These are phyloP conservation scores for Aspergillus sp. DNA, from an alignment of 2,329 filamentous ascomycete species.

Conservation along the genomic window DNA sequence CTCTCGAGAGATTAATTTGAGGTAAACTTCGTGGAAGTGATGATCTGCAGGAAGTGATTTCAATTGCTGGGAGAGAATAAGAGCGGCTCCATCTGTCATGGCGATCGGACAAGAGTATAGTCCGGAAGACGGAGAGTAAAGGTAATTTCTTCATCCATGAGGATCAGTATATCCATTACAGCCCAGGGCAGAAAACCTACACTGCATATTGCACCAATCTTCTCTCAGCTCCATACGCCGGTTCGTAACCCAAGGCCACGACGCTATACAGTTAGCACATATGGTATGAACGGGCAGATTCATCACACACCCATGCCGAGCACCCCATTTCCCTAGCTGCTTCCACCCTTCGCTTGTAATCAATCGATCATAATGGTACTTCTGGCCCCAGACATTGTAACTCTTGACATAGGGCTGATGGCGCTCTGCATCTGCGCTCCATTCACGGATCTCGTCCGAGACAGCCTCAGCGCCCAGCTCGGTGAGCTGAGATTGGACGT, in stretches of 20 bases:
- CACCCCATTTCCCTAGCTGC: slow-evolving; percentile 34
- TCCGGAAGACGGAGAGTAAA: slow-evolving; percentile 61
- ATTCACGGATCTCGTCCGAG: slow-evolving; percentile 28
- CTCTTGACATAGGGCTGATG: slow-evolving; percentile 63
- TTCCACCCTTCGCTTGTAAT: slow-evolving; percentile 67
- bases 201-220: slow-evolving; percentile 28
- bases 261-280: slow-evolving; percentile 14
- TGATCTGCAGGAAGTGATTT: slow-evolving; percentile 3
- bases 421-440: slow-evolving; percentile 60
- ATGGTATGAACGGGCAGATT: not conserved
- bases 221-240: slow-evolving; percentile 19
- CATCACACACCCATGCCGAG: slow-evolving; percentile 26
- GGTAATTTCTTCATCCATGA: slow-evolving; percentile 39
- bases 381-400: slow-evolving; percentile 61
- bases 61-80: slow-evolving; percentile 28
- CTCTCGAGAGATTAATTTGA: slow-evolving; percentile 20
- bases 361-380: slow-evolving; percentile 54
- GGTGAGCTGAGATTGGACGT: slow-evolving; percentile 39
- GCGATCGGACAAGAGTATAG: slow-evolving; percentile 65
- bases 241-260: slow-evolving; percentile 26
- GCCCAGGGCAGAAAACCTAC: slow-evolving; percentile 16
- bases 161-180: not conserved
- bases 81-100: slow-evolving; percentile 53
- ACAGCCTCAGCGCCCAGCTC: slow-evolving; percentile 33
- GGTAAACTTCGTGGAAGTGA: slow-evolving; percentile 10